Base-by-base conservation (phyloP, 805 yeast genomes). In the Saccharomycopsis sp. region DNA sequence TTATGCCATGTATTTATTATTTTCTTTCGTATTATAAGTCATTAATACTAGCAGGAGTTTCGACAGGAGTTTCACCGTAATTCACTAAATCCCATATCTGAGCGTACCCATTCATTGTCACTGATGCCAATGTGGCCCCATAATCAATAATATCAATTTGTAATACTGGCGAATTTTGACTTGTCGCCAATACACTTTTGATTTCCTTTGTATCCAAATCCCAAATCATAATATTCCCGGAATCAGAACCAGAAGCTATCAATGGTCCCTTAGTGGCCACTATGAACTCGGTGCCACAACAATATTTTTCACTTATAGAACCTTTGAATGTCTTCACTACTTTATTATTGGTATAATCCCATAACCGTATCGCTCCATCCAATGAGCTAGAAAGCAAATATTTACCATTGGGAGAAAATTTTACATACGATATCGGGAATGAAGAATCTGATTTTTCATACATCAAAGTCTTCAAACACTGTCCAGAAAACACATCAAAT, bases 401-500 rank as follows among this genome's bases (percentile, higher is more conserved):
- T 53, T 77, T 79, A 13, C 93, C 88, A 60, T 89, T 90, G 4
- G 89, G 89, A 0, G 93, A 75, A 53, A 85, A 75, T 45, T 70
- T 67, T 1, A 87, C 89, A 51, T 73, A 71, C 19, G 85, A 74
- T 4, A 90, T 81, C 0, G 97, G 96, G 56, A 77, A 81, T 13
- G 84, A 75, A 1, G 85, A 80, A 31, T 82, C 79, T 39, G 74
- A 75, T 52, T 80, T 78, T 47, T 84, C 74, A 56, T 81, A 85
- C 28, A 89, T 86, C 53, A 90, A 62, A 0, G 97, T 93, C 57
- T 89, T 85, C 53, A 90, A 66, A 66, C 97, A 90, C 54, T 88
- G 95, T 3, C 97, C 97, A 0, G 94, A 74, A 39, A 76, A 81
- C 16, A 88, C 74, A 59, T 89, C 97, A 68, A 94, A 90, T 14